phyloP scores from a whole-genome alignment of 1,139 yeast genomes.

The Trichomonascaceae sp. region DNA sequence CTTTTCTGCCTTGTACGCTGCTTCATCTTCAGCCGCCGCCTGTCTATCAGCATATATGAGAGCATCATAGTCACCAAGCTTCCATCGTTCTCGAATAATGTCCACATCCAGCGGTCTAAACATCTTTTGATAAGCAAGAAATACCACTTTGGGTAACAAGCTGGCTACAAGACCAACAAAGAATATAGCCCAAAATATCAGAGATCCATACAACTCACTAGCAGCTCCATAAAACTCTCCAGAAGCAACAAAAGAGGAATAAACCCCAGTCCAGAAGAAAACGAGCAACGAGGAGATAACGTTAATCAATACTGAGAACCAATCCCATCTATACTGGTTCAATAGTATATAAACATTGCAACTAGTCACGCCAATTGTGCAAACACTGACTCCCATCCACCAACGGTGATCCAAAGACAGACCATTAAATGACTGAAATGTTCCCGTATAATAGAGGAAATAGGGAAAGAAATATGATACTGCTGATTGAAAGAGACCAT shows the following conservation, averaged over 20 bases:
- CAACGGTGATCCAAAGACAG: constrained; percentile 72
- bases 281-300: constrained; percentile 60
- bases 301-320: constrained; percentile 64
- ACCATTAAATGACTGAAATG: constrained; percentile 59
- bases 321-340: constrained; percentile 93
- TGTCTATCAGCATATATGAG: background rate
- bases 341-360: constrained; percentile 74
- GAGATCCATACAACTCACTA: constrained; percentile 62
- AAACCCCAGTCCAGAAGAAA: constrained; percentile 86
- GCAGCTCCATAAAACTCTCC: constrained; percentile 75
- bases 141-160: constrained; percentile 68
- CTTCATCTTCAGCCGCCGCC: constrained; percentile 5
- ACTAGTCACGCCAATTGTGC: constrained; percentile 69
- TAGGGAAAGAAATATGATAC: constrained; percentile 86
- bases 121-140: constrained; percentile 56
- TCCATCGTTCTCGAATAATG: constrained; percentile 64
- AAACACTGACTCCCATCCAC: constrained; percentile 76
- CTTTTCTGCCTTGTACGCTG: constrained; percentile 1
- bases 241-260: constrained; percentile 59
- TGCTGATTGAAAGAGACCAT: constrained; percentile 83
- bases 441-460: constrained; percentile 50
- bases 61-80: constrained; percentile 21
- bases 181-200: constrained; percentile 76
- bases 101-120: constrained; percentile 76
- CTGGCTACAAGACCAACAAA: constrained; percentile 67